phyloP scores from a whole-genome alignment of 2,329 filamentous ascomycete genomes.

The Xylaria multiplex region DNA sequence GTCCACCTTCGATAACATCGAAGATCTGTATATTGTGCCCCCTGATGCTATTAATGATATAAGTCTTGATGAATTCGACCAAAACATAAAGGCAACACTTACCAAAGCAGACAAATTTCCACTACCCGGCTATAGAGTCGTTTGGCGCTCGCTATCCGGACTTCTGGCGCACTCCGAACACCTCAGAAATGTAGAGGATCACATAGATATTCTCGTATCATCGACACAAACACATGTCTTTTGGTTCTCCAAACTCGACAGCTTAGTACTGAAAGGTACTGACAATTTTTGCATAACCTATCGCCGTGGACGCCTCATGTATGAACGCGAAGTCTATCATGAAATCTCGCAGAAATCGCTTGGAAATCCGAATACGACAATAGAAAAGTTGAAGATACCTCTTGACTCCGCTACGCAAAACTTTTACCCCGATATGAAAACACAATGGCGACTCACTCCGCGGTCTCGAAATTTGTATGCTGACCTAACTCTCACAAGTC shows the following conservation, averaged over 20 bases:
- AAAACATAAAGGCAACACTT: too few relatives aligned
- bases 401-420: background rate
- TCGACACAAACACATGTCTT: conserved; percentile 5
- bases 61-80: too few relatives aligned
- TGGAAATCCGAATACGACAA: too few relatives aligned
- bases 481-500: background rate
- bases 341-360: background rate
- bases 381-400: too few relatives aligned
- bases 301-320: conserved; percentile 10
- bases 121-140: too few relatives aligned
- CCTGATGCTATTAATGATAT: too few relatives aligned
- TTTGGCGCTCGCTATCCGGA: too few relatives aligned
- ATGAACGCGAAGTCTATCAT: background rate
- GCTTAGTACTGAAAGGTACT: background rate
- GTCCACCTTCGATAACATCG: conserved; percentile 6
- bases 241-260: conserved; percentile 14
- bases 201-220: background rate
- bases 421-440: background rate
- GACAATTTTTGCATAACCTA: background rate
- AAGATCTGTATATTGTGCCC: background rate
- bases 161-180: too few relatives aligned
- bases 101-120: accelerated
- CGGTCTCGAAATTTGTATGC: background rate
- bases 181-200: too few relatives aligned
- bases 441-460: background rate